These are phyloP conservation scores for Quillaja saponaria DNA, from an alignment of 306 rosid genomes.

Conservation along the genomic window DNA sequence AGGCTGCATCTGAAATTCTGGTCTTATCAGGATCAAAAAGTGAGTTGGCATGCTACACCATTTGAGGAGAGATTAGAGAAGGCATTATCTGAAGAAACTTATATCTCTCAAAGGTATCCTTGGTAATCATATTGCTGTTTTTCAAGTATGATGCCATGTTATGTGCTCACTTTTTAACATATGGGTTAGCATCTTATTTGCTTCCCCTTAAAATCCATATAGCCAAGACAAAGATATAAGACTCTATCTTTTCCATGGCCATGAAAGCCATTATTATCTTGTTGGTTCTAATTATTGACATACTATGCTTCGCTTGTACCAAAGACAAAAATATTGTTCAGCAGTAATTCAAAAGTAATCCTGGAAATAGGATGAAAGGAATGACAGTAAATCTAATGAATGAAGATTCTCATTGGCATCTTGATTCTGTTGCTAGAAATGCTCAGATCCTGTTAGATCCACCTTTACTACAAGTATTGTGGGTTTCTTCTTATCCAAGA, in stretches of 20 bases:
- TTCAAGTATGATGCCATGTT: neutral
- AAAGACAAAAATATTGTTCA: too few species aligned
- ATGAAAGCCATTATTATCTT: too few species aligned
- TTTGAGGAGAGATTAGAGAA: constrained; percentile 86
- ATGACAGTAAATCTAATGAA: too few species aligned
- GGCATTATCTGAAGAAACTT: constrained; percentile 74
- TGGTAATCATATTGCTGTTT: neutral
- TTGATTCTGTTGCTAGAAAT: constrained; percentile 1
- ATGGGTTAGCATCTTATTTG: too few species aligned
- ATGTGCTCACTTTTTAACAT: neutral
- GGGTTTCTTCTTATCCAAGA: too few species aligned
- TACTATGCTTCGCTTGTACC: too few species aligned
- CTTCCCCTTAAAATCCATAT: neutral
- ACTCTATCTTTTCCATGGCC: too few species aligned
- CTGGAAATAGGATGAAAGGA: too few species aligned
- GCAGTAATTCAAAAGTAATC: too few species aligned
- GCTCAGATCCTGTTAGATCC: neutral
- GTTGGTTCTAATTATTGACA: too few species aligned
- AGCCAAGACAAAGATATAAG: neutral
- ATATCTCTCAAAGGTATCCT: constrained; percentile 56
- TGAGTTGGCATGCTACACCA: constrained; percentile 96
- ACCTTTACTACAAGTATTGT: neutral
- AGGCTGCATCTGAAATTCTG: constrained; percentile 21
- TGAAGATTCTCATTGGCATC: too few species aligned
- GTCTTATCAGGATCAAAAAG: constrained; percentile 77